A percentile compares a stretch with the other conserved stretches of the same genome.
Evolutionary conservation across 2,329 filamentous ascomycete species (phyloP).

Genomic region (Graphilbum sp.): DNA sequence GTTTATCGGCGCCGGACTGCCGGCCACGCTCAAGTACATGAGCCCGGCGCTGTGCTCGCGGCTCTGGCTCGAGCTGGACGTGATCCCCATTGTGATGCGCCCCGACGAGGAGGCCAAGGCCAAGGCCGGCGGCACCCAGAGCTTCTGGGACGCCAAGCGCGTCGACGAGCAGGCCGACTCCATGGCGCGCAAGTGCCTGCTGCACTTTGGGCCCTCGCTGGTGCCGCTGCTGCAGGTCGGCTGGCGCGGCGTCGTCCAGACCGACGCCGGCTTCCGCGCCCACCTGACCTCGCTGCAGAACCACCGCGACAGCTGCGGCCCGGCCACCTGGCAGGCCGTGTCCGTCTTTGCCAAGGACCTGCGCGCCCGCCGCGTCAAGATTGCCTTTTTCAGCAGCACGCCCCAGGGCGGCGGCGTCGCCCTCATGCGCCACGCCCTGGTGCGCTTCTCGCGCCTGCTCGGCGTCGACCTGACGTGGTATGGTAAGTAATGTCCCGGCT

Average conservation of each 20-base stretch:
- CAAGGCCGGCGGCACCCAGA: slow-evolving; percentile 8
- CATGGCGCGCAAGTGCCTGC: slow-evolving; percentile 63
- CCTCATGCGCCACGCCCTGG: slow-evolving; percentile 63
- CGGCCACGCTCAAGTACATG: slow-evolving; percentile 37
- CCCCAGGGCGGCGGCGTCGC: slow-evolving; percentile 73
- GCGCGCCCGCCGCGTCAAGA: slow-evolving; percentile 44
- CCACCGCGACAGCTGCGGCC: slow-evolving; percentile 44
- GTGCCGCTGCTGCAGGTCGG: slow-evolving; percentile 53
- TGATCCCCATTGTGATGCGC: slow-evolving; percentile 52
- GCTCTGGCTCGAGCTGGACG: slow-evolving; percentile 62
- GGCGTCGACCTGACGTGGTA: slow-evolving; percentile 61
- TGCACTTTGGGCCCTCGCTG: slow-evolving; percentile 58
- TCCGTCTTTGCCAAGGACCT: slow-evolving; percentile 46
- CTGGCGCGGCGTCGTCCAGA: slow-evolving; percentile 51
- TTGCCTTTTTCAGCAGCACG: slow-evolving; percentile 67
- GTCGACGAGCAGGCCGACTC: slow-evolving; percentile 71
- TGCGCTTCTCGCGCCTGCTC: slow-evolving; percentile 51
- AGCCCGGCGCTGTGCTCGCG: slow-evolving; percentile 51
- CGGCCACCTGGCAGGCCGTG: slow-evolving; percentile 48
- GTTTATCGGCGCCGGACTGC: slow-evolving; percentile 58
- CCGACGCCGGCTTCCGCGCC: slow-evolving; percentile 49
- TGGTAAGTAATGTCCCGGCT: slow-evolving; percentile 30
- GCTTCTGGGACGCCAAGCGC: slow-evolving; percentile 36
- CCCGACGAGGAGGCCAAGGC: slow-evolving; percentile 22
- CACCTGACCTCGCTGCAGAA: slow-evolving; percentile 37